A percentile compares a stretch with the other conserved stretches of the same genome.
Evolutionary conservation across 805 yeast genomes (phyloP).

Genomic region (Zygoascus biomembranicola): DNA sequence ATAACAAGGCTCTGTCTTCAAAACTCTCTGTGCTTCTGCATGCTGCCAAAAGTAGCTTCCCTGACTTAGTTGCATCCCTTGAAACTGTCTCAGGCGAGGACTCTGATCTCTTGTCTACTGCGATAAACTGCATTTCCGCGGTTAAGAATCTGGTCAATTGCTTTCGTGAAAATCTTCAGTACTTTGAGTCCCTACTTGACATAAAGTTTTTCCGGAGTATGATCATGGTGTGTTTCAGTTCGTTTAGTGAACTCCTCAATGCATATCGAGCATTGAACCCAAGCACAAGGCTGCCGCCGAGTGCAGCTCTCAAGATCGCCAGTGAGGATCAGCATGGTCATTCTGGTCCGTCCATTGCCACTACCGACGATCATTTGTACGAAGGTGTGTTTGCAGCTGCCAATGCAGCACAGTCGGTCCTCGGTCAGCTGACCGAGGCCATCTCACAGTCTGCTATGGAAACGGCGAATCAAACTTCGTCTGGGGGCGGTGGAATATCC

Average conservation of each 20-base stretch:
- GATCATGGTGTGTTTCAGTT: constrained; percentile 50
- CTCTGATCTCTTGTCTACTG: constrained; percentile 27
- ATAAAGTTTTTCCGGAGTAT: constrained; percentile 58
- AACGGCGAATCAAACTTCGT: constrained; percentile 32
- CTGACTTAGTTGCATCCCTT: constrained; percentile 44
- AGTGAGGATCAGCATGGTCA: not conserved
- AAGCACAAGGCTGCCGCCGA: not conserved
- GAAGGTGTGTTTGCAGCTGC: constrained; percentile 57
- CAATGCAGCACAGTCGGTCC: constrained; percentile 65
- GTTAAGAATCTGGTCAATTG: constrained; percentile 45
- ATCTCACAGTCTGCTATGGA: constrained; percentile 29
- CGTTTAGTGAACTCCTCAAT: constrained; percentile 59
- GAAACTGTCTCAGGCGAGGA: constrained; percentile 26
- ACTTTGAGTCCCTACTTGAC: constrained; percentile 50
- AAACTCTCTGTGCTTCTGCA: constrained; percentile 10
- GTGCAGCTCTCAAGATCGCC: not conserved
- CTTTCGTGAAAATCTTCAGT: constrained; percentile 39
- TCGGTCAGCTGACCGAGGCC: constrained; percentile 54
- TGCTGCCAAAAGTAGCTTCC: constrained; percentile 12
- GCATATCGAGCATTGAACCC: constrained; percentile 42
- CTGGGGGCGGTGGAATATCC: constrained; percentile 20
- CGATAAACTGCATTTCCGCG: constrained; percentile 34
- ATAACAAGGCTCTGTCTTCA: constrained; percentile 8
- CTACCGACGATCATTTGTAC: constrained; percentile 60
- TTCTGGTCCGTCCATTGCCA: constrained; percentile 28